Conservation (phyloP, 768 basidiomycete genomes). For the Nidularia sp. region DNA sequence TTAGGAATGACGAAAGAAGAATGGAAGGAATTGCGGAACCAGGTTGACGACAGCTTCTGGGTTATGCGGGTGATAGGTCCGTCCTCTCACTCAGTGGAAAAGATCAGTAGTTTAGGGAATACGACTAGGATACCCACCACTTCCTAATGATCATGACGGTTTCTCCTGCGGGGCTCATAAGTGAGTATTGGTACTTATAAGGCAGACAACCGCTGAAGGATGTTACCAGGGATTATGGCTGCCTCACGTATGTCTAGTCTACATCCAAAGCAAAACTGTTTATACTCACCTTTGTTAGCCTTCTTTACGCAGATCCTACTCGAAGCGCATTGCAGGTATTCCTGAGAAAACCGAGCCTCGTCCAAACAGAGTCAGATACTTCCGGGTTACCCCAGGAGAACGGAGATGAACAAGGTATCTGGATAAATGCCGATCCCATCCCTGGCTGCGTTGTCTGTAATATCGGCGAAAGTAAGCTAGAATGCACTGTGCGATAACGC, state of each 20-base stretch:
- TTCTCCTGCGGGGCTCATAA: conserved; percentile 90
- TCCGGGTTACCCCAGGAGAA: conserved; percentile 45
- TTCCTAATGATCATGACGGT: conserved; percentile 75
- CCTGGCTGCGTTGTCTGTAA: conserved; percentile 86
- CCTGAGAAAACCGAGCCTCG: conserved; percentile 36
- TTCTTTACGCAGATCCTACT: conserved; percentile 82
- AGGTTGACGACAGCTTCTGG: conserved; percentile 89
- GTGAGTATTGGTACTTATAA: conserved; percentile 28
- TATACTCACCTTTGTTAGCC: conserved; percentile 36
- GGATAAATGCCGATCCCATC: conserved; percentile 85
- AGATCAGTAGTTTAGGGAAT: neutral
- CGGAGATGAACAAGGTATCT: conserved; percentile 55
- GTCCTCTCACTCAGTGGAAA: neutral
- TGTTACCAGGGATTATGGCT: conserved; percentile 76
- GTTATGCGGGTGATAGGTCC: conserved; percentile 79
- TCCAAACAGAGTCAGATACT: conserved; percentile 12
- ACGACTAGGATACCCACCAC: conserved; percentile 74
- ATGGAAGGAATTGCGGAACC: conserved; percentile 59
- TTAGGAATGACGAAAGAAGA: conserved; percentile 70
- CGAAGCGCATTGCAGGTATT: conserved; percentile 82
- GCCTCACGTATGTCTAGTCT: conserved; percentile 60
- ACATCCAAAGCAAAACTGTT: neutral
- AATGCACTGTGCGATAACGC: neutral
- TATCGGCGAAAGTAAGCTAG: conserved; percentile 80
- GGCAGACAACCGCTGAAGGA: neutral